Evolutionary conservation across 176 grass and related monocot genomes (phyloP).

Genomic region (Paspalum vaginatum): DNA sequence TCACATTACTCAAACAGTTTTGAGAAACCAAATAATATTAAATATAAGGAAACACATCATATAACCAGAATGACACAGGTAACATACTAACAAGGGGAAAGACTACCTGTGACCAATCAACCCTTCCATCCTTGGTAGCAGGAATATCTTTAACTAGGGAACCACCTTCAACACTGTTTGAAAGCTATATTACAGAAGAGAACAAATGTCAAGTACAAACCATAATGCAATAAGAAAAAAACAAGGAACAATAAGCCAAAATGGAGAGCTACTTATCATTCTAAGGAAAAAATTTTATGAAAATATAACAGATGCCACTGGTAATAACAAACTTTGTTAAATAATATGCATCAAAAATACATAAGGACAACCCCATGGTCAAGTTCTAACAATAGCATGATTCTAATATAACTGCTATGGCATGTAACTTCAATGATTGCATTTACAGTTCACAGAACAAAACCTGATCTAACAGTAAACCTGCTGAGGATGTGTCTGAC

Average conservation of each 20-base stretch:
- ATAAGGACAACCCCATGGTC: not conserved
- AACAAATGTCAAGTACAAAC: slow-evolving; percentile 17
- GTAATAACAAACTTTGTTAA: slow-evolving; percentile 2
- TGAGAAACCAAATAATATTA: slow-evolving; percentile 31
- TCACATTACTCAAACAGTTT: slow-evolving; percentile 26
- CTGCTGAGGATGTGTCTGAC: not conserved
- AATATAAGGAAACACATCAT: not conserved
- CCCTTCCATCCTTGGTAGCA: slow-evolving; percentile 77
- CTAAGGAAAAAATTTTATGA: slow-evolving; percentile 11
- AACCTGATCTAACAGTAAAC: not conserved
- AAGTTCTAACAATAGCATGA: not conserved
- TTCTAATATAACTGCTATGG: slow-evolving; percentile 7
- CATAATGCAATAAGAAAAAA: slow-evolving; percentile 10
- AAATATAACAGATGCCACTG: not conserved
- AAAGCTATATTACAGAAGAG: slow-evolving; percentile 69
- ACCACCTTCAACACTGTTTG: slow-evolving; percentile 69
- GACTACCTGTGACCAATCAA: slow-evolving; percentile 98
- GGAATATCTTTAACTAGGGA: slow-evolving; percentile 76
- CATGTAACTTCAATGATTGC: not conserved
- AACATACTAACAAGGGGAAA: slow-evolving; percentile 10
- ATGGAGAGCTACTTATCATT: not conserved
- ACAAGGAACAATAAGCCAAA: slow-evolving; percentile 33
- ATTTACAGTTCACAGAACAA: not conserved
- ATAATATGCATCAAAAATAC: slow-evolving; percentile 19
- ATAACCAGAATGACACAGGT: slow-evolving; percentile 19